phyloP scores from a whole-genome alignment of 164 flowering plant genomes.

The Piper betle region DNA sequence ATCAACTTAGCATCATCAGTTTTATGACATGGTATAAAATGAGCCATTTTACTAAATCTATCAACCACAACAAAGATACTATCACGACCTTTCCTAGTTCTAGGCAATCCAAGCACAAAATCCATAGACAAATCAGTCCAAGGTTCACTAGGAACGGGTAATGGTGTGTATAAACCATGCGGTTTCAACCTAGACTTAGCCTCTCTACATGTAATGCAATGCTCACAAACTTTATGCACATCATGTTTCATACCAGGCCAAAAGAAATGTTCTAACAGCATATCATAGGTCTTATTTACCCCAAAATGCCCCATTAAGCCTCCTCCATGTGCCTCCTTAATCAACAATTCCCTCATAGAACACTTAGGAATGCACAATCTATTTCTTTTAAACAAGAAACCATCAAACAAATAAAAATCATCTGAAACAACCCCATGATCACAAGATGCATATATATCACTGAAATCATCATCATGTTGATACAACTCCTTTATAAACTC shows the following conservation, averaged over 20 bases:
- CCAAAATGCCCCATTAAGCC: background rate
- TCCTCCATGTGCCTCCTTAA: background rate
- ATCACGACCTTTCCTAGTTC: too few relatives aligned
- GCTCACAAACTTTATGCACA: background rate
- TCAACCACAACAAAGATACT: too few relatives aligned
- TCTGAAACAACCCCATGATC: too few relatives aligned
- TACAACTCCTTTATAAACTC: constrained; percentile 6
- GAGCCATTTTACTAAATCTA: too few relatives aligned
- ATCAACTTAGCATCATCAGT: too few relatives aligned
- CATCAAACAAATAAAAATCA: too few relatives aligned
- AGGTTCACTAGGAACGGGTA: background rate
- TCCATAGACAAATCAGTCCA: background rate
- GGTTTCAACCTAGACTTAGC: too few relatives aligned
- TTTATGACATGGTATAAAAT: too few relatives aligned
- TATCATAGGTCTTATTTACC: background rate
- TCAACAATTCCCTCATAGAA: background rate
- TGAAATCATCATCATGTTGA: constrained; percentile 8
- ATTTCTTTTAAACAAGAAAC: too few relatives aligned
- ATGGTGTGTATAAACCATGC: background rate
- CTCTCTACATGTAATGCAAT: background rate
- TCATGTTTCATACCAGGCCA: background rate
- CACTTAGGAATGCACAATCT: too few relatives aligned
- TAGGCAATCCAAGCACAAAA: too few relatives aligned
- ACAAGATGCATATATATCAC: constrained; percentile 3
- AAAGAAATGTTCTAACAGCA: background rate